phyloP scores from a whole-genome alignment of 805 yeast species.

The Zygosaccharomyces bailii region DNA sequence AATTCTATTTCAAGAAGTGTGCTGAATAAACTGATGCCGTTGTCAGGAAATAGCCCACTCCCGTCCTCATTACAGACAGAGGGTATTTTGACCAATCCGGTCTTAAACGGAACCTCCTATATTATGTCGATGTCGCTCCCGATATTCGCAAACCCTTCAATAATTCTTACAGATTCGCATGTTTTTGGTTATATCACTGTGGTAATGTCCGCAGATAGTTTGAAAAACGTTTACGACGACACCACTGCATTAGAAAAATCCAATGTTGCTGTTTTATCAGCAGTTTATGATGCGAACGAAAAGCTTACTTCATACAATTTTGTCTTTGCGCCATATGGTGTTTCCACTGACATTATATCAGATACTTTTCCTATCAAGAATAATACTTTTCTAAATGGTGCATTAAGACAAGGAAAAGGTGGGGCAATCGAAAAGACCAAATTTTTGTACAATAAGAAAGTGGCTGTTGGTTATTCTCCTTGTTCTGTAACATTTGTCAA shows the following conservation, averaged over 20 bases:
- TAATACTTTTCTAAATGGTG: conserved; percentile 36
- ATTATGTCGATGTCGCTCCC: conserved; percentile 77
- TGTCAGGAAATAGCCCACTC: conserved; percentile 48
- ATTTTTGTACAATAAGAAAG: conserved; percentile 37
- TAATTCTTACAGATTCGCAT: conserved; percentile 53
- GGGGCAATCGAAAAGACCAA: conserved; percentile 43
- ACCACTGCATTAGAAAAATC: conserved; percentile 41
- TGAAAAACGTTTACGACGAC: conserved; percentile 41
- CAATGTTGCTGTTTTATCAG: conserved; percentile 34
- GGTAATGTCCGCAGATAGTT: conserved; percentile 45
- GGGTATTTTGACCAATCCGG: conserved; percentile 68
- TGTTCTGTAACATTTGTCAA: conserved; percentile 42
- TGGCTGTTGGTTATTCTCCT: conserved; percentile 57
- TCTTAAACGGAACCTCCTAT: conserved; percentile 43
- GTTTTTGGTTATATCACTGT: conserved; percentile 72
- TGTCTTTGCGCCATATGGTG: conserved; percentile 41
- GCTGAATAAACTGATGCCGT: conserved; percentile 45
- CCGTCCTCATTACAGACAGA: conserved; percentile 39
- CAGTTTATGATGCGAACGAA: conserved; percentile 24
- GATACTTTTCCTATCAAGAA: conserved; percentile 29
- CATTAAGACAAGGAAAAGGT: conserved; percentile 36
- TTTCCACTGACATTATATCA: conserved; percentile 19
- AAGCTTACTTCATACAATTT: conserved; percentile 38
- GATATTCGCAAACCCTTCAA: conserved; percentile 68
- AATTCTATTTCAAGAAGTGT: conserved; percentile 33